Conservation (phyloP, 1,284 basidiomycete species). For the Lentinula novae-zelandiae region DNA sequence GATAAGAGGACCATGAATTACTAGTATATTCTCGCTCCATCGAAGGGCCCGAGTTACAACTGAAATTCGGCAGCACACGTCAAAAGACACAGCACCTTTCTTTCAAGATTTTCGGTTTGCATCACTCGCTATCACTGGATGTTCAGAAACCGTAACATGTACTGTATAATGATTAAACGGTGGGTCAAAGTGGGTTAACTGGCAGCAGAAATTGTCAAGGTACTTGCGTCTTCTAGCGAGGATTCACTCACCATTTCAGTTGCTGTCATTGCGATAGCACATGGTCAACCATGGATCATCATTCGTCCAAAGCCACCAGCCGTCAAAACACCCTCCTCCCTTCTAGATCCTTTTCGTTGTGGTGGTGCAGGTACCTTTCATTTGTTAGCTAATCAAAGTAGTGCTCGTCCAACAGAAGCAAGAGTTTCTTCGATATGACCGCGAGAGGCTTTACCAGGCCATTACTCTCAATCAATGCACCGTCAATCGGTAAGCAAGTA, state of each 20-base stretch:
- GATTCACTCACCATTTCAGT: slow-evolving; percentile 4
- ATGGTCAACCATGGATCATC: slow-evolving; percentile 5
- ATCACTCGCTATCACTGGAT: neutral
- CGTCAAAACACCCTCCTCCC: neutral
- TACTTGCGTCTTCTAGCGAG: slow-evolving; percentile 3
- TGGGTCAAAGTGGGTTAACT: neutral
- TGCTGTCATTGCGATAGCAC: neutral
- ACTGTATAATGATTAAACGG: neutral
- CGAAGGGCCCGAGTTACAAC: slow-evolving; percentile 2
- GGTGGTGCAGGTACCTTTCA: slow-evolving; percentile 1
- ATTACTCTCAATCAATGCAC: neutral
- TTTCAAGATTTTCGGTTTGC: neutral
- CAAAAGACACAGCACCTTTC: neutral
- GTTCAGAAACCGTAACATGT: neutral
- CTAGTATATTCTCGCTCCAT: neutral
- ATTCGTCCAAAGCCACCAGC: neutral
- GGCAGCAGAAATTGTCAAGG: slow-evolving; percentile 1
- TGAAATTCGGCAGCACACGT: neutral
- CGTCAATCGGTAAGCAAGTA: neutral
- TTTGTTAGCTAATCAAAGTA: slow-evolving; percentile 2
- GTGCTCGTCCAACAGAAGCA: neutral
- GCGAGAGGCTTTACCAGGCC: neutral
- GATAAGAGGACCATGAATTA: neutral
- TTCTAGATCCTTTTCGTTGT: neutral
- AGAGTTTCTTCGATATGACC: neutral